Conservation (phyloP, 192 early-diverging fungal species). For the Diversispora epigaea region DNA sequence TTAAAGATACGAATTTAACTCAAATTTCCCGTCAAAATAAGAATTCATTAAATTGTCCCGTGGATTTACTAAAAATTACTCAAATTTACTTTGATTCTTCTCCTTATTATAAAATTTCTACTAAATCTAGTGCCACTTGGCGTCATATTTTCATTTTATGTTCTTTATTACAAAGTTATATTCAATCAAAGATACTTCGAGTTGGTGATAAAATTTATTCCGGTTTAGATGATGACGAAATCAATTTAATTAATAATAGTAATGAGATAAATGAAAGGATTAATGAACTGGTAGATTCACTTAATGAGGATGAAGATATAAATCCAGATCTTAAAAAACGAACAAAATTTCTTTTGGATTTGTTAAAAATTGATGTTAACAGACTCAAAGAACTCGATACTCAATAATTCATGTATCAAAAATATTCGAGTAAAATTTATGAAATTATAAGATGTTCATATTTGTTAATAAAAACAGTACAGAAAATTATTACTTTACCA, state of each 20-base stretch:
- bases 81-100: not conserved
- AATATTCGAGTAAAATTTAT: too few species aligned
- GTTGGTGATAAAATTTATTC: not conserved
- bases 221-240: conserved; percentile 15
- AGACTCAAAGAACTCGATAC: not conserved
- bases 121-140: conserved; percentile 1
- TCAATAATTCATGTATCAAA: too few species aligned
- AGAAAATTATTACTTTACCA: too few species aligned
- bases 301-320: not conserved
- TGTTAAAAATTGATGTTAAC: not conserved
- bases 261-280: not conserved
- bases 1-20: conserved; percentile 1
- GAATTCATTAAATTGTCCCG: not conserved
- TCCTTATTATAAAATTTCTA: not conserved
- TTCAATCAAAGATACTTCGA: conserved; percentile 7
- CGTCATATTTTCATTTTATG: conserved; percentile 20
- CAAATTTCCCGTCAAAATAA: not conserved
- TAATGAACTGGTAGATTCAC: not conserved
- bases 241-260: not conserved
- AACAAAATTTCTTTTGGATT: not conserved
- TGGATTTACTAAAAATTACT: conserved; percentile 10
- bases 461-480: too few species aligned
- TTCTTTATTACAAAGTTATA: conserved; percentile 24
- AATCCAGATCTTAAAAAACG: not conserved
- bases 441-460: too few species aligned